Percentiles rank a stretch among this genome's conserved stretches.
phyloP scores from a whole-genome alignment of 225 moss, liverwort and hornwort genomes.

The Physcomitrellopsis africana region DNA sequence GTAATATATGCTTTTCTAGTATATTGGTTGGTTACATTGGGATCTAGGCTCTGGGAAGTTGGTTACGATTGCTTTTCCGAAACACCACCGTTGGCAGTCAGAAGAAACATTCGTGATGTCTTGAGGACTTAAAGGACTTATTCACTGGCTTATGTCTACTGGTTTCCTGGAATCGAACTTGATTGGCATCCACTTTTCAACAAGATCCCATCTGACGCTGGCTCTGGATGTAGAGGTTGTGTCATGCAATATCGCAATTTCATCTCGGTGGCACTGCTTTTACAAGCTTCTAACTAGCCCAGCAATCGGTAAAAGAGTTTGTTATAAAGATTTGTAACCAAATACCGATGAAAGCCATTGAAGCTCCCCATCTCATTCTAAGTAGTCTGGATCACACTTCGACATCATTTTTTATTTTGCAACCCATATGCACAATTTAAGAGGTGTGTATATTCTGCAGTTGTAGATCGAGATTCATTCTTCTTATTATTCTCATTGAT shows the following conservation, averaged over 20 bases:
- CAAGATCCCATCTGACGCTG: conserved; percentile 77
- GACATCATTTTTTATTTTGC: not conserved
- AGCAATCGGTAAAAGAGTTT: conserved; percentile 2
- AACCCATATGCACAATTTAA: not conserved
- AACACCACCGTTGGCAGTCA: conserved; percentile 5
- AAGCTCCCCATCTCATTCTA: not conserved
- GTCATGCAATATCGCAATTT: conserved; percentile 6
- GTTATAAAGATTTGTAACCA: not conserved
- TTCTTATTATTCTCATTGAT: not conserved
- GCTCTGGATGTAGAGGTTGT: conserved; percentile 86
- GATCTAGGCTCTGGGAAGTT: conserved; percentile 79
- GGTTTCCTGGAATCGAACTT: conserved; percentile 59
- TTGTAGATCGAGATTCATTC: not conserved
- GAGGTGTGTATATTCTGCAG: not conserved
- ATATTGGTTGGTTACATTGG: conserved; percentile 32
- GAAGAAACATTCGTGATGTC: not conserved
- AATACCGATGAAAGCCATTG: not conserved
- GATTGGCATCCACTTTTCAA: conserved; percentile 78
- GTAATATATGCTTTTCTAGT: conserved; percentile 15
- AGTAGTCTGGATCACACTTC: not conserved
- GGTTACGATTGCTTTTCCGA: not conserved
- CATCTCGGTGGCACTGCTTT: not conserved
- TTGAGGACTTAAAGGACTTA: not conserved
- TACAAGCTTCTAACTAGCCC: not conserved
- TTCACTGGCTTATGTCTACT: conserved; percentile 20